These are phyloP conservation scores for Brassica carinata DNA, from an alignment of 345 rosid genomes.

Conservation along the genomic window DNA sequence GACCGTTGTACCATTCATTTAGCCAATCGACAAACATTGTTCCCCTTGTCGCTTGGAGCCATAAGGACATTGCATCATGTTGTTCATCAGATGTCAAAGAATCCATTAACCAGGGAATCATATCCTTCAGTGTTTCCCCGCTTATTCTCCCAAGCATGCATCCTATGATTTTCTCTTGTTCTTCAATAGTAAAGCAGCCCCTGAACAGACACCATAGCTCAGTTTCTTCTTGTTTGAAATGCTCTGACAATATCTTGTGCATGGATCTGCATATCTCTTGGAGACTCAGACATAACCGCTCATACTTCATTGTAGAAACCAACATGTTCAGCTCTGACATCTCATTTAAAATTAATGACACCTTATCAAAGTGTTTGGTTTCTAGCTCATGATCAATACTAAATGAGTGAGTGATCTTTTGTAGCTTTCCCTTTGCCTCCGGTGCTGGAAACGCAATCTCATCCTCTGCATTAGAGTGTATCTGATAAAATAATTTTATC, in stretches of 20 bases:
- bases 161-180: constrained; percentile 79
- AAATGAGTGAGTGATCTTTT: constrained; percentile 65
- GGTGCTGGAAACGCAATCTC: constrained; percentile 84
- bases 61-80: constrained; percentile 54
- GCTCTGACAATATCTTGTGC: constrained; percentile 68
- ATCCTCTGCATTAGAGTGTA: constrained; percentile 78
- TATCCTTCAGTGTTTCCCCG: constrained; percentile 68
- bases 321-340: constrained; percentile 47
- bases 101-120: constrained; percentile 79
- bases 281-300: constrained; percentile 58
- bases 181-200: constrained; percentile 59
- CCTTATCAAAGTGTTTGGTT: constrained; percentile 48
- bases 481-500: constrained; percentile 53
- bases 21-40: constrained; percentile 89
- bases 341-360: constrained; percentile 65
- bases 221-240: constrained; percentile 68
- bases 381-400: constrained; percentile 72
- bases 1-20: constrained; percentile 79
- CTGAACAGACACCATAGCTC: constrained; percentile 76
- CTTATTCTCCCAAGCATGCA: constrained; percentile 72
- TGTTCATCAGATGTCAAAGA: constrained; percentile 65
- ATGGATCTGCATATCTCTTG: constrained; percentile 60
- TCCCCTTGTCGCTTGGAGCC: constrained; percentile 66
- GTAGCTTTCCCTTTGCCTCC: constrained; percentile 65
- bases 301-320: constrained; percentile 42